These are phyloP conservation scores for Linnemannia hyalina DNA, from an alignment of 192 early-diverging fungal genomes.

Conservation along the genomic window DNA sequence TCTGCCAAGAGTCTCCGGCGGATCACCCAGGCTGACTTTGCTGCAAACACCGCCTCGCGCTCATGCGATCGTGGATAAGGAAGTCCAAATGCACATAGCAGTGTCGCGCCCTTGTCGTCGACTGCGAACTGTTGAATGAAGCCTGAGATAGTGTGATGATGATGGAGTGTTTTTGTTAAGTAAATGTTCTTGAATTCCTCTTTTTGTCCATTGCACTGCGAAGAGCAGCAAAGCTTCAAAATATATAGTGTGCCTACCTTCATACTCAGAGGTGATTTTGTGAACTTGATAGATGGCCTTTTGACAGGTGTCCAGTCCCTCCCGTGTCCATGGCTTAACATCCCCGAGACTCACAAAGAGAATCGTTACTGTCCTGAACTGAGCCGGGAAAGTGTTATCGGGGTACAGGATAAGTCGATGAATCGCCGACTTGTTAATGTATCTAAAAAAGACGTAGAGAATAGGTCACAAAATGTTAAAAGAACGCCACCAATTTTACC, in stretches of 20 bases:
- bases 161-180: background rate
- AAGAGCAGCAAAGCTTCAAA: background rate
- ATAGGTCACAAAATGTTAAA: background rate
- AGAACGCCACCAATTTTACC: background rate
- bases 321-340: slow-evolving; percentile 50
- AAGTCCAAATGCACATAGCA: slow-evolving; percentile 61
- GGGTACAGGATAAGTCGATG: slow-evolving; percentile 57
- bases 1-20: slow-evolving; percentile 23
- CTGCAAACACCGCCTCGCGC: slow-evolving; percentile 63
- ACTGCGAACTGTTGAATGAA: slow-evolving; percentile 67
- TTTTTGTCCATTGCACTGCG: too few species aligned
- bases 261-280: slow-evolving; percentile 56
- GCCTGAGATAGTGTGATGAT: slow-evolving; percentile 10
- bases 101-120: slow-evolving; percentile 65
- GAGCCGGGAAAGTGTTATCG: slow-evolving; percentile 60
- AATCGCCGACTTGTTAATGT: slow-evolving; percentile 64
- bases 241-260: slow-evolving; percentile 34
- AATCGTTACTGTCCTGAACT: slow-evolving; percentile 65
- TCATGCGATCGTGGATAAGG: slow-evolving; percentile 63
- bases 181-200: background rate
- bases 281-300: slow-evolving; percentile 55
- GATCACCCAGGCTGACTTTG: slow-evolving; percentile 60
- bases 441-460: slow-evolving; percentile 6
- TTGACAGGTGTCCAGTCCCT: slow-evolving; percentile 58
- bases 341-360: slow-evolving; percentile 67